Base-by-base conservation (phyloP, 2,329 filamentous ascomycete species). In the Setomelanomma holmii region DNA sequence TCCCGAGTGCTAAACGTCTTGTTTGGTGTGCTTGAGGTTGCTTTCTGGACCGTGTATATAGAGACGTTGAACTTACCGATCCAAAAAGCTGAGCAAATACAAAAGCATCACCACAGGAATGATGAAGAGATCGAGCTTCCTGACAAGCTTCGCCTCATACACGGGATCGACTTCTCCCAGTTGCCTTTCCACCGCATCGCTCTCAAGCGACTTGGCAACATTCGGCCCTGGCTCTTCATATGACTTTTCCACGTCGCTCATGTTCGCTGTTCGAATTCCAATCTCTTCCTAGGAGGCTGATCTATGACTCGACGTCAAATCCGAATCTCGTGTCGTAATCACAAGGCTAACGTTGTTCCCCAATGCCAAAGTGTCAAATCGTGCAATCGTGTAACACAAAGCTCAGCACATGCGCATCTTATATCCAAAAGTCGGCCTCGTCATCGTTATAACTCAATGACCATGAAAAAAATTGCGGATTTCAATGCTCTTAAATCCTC, bases 51-150 rank as follows among this genome's bases (percentile, higher is more conserved):
- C 12, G 6, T 30, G 24, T 20, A 36, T 34, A 21, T 16, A 34
- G 2, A 8, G 44, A 19, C n/a, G 21, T 41, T 14, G 14, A 33
- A 75, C 79, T 71, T 67, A 86, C 83, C 89, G 80, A 68, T 91
- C 89, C 7, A 93, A 75, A 68, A 92, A 93, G 60, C 86, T 89
- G 60, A 92, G 86, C 12, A 92, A 79, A 68, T 93, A 93, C 14
- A 89, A 74, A 5, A 84, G 71, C 84, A 89, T 89, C 6, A 89
- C 78, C 17, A 89, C 76, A 2, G 88, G 88, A 12, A 90, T 80
- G 21, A 90, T 79, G 64, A 83, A 79, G 12, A 79, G 54, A 69
- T 90, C 88, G 24, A 90, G 73, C 72, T 89, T 90, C 49, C 84
- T 79, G 38, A 89, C 77, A 19, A 90, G 77, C 58, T 79, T 81